Evolutionary conservation across 1,284 basidiomycete genomes (phyloP), one percentile per base, ranked within the genome.

Genomic region (Marasmius fiardii): DNA sequence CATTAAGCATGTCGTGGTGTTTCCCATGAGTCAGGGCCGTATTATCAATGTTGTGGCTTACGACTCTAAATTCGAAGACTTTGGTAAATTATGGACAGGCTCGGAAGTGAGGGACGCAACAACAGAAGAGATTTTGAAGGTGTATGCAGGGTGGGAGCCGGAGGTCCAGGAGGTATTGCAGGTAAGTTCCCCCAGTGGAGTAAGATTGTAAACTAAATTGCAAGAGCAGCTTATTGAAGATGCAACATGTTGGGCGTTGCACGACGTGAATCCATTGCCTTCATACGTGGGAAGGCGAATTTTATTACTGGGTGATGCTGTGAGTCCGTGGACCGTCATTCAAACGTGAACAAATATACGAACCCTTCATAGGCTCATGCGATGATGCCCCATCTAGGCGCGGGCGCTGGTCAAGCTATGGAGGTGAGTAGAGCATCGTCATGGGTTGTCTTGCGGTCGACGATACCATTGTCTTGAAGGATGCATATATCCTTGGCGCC

Each of bases 41-140:
- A 55, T 72, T 11, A 63, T 81, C 55, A 82, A 80, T 54, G 64
- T 80, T 24, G 76, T 74, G 16, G 69, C 72, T 2, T 72, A 74
- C 39, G 48, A 58, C 21, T 68, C 70, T 18, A 62, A 71, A 12
- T 64, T 62, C 20, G 66, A 66, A 8, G 63, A 65, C 21, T 75
- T 76, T 51, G 71, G 71, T 21, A 70, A 70, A 5, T 51, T 56
- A 4, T 71, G 69, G 52, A 63, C 73, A 4, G 71, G 69, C 5
- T 67, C 67, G 10, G 74, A 69, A 69, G 72, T 75, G 1, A 45
- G 54, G 20, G 62, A 72, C 18, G 71, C 54, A 20, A 62, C 63
- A 45, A 65, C 59, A 57, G 53, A 67, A 59, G 69, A 69, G 68
- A 18, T 74, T 52, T 11, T 60, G 26, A 52, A 70, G 43, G 54